Percentiles rank a stretch among this genome's conserved stretches.
These are phyloP conservation scores for Strobilomyces dryophilus DNA, from an alignment of 768 basidiomycete genomes.

Conservation along the genomic window DNA sequence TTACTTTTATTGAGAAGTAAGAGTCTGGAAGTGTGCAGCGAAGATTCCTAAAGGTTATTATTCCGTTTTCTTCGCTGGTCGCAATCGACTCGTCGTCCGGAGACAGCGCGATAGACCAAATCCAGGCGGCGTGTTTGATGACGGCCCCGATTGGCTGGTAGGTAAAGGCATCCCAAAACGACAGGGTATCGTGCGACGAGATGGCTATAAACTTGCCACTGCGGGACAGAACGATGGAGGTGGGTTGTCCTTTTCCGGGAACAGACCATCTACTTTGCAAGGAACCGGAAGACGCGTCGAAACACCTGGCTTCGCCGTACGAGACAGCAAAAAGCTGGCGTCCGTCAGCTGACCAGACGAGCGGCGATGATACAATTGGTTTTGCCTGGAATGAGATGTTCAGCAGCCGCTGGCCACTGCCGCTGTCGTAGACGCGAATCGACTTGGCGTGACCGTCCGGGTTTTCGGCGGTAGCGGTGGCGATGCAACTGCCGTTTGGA, in stretches of 20 bases:
- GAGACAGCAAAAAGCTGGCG: background rate
- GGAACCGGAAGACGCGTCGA: background rate
- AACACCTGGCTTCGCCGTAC: background rate
- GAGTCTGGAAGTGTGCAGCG: background rate
- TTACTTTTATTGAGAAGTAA: background rate
- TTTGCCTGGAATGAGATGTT: background rate
- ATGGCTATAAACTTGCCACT: background rate
- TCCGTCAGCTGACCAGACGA: background rate
- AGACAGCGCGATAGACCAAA: background rate
- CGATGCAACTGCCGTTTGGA: background rate
- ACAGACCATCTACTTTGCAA: background rate
- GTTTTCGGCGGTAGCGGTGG: background rate
- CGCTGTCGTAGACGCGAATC: background rate
- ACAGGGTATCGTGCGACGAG: background rate
- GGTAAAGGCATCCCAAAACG: slow-evolving; percentile 3
- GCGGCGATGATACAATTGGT: background rate
- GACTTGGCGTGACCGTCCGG: background rate
- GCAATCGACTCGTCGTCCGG: slow-evolving; percentile 1
- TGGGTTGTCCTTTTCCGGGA: background rate
- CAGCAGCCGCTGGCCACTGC: background rate
- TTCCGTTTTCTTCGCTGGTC: background rate
- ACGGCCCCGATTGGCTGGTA: background rate
- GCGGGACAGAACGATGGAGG: background rate
- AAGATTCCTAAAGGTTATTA: background rate
- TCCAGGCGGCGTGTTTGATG: background rate